Conservation (phyloP, 306 rosid genomes). For the Luffa aegyptiaca region DNA sequence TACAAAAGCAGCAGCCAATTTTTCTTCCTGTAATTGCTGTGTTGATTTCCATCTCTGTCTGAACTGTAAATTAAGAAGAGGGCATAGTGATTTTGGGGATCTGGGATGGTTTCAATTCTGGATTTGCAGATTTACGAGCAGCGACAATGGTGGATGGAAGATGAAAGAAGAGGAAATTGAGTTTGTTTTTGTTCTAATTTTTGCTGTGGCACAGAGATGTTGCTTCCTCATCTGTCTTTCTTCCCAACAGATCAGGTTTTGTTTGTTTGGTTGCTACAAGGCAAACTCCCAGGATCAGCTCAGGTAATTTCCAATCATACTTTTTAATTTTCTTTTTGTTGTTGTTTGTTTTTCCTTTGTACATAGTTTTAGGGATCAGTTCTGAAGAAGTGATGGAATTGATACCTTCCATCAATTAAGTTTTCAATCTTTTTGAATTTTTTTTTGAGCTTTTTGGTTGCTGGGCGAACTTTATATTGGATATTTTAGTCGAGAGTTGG, state of each 20-base stretch:
- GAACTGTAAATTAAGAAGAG: neutral
- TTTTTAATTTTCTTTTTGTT: neutral
- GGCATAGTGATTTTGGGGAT: neutral
- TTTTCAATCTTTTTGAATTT: neutral
- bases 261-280: constrained; percentile 4
- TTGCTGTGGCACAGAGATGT: neutral
- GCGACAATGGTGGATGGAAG: neutral
- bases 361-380: no score
- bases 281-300: neutral
- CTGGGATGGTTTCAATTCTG: neutral
- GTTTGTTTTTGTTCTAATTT: neutral
- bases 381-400: no score
- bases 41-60: neutral
- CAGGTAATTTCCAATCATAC: neutral
- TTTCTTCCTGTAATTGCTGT: constrained; percentile 7
- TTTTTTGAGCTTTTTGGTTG: neutral
- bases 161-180: neutral
- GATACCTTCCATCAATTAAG: no score
- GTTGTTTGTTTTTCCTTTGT: no score
- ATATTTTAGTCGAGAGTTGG: neutral
- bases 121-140: neutral
- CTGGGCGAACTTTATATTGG: neutral
- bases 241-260: neutral
- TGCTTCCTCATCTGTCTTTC: neutral
- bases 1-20: constrained; percentile 35